Evolutionary conservation across 139 green algal genomes (phyloP), one percentile per base, ranked within the genome.

Genomic region (Coelastrella sp.): DNA sequence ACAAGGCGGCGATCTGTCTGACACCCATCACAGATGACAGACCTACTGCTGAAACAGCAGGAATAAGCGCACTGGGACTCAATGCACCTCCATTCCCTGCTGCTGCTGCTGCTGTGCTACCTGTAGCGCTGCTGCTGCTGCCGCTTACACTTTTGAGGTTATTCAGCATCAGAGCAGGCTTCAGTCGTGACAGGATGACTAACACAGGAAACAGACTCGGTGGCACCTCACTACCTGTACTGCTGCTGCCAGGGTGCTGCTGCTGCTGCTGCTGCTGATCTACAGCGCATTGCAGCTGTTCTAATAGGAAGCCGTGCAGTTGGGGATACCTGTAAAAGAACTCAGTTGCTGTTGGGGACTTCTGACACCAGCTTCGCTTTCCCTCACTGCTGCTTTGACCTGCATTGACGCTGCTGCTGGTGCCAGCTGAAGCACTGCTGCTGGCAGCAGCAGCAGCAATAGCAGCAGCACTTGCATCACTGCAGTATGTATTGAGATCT

Each of bases 321-420:
- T 66, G 27, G 0, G 95, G 96, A 87, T 94, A 96, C 51, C 93
- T 90, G 25, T 89, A 75, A 80, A 98, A 98, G 85, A 98, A 98
- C 62, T 98, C 96, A 9, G 86, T 66, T 21, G 82, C 82, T 32
- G 82, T 83, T 6, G 82, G 82, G 1, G 69, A 40, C 40, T 86
- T 86, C 30, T 50, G n/a, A 40, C 78, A 76, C 60, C 60, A 84
- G 60, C 78, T 73, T 43, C 40, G 37, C 27, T 80, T 80, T 19
- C 53, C 53, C 21, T 34, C n/a, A n/a, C n/a, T n/a, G n/a, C n/a
- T n/a, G n/a, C n/a, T n/a, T n/a, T n/a, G n/a, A n/a, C n/a, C n/a
- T n/a, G n/a, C 69, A 40, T 35, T 19, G 27, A 6, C 25, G 35
- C 66, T 32, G 35, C 66, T 48, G 38, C 41, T 48, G 8, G 50